Percentiles rank a stretch among this genome's conserved stretches.
Evolutionary conservation across 1,284 basidiomycete species (phyloP).

Genomic region (Ganoderma sp.): DNA sequence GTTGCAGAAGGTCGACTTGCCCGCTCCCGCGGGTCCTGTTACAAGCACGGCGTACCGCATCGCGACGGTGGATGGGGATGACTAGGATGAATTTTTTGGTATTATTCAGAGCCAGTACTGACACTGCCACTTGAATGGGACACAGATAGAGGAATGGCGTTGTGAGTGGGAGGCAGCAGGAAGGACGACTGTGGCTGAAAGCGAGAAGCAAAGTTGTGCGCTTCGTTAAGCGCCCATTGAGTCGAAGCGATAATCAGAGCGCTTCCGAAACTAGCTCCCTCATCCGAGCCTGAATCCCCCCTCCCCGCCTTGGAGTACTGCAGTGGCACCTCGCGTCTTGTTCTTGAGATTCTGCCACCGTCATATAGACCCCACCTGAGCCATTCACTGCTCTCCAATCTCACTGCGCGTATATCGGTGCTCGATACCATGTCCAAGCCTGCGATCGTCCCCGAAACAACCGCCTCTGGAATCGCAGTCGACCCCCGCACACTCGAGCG

Average conservation of each 20-base stretch:
- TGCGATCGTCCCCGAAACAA: constrained; percentile 71
- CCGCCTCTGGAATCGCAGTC: constrained; percentile 80
- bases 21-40: constrained; percentile 94
- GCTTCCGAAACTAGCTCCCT: constrained; percentile 2
- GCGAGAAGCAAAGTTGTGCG: constrained; percentile 5
- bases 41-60: constrained; percentile 93
- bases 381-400: neutral
- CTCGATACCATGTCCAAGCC: constrained; percentile 70
- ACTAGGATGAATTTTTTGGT: neutral
- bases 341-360: neutral
- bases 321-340: neutral
- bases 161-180: neutral
- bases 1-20: constrained; percentile 95
- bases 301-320: neutral
- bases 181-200: constrained; percentile 22
- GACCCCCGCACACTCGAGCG: constrained; percentile 86
- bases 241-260: constrained; percentile 29
- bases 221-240: constrained; percentile 14
- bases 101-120: neutral
- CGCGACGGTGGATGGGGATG: neutral
- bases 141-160: neutral
- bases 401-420: neutral
- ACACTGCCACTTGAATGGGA: neutral
- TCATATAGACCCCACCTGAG: neutral
- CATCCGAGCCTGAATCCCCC: neutral